Evolutionary conservation across 495 filamentous ascomycete species (phyloP), one percentile per base, ranked within the genome.

Genomic region (Chaetomium fimeti): DNA sequence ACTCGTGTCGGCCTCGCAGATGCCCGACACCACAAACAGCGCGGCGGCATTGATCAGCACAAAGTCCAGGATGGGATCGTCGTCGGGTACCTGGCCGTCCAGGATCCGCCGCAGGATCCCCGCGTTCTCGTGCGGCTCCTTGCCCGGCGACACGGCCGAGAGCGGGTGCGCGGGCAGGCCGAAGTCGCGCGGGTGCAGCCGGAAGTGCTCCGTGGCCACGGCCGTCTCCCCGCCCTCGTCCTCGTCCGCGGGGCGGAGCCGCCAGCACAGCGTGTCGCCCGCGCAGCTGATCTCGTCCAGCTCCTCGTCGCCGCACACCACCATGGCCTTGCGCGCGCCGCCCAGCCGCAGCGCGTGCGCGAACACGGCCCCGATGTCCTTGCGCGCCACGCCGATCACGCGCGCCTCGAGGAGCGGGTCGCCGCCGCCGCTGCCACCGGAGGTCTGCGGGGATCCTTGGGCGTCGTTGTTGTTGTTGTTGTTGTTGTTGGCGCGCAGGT

Each of bases 261-360:
- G 84, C 93, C 94, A 97, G 83, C 93, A 97, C 67, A 90, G 85
- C 18, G 92, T 96, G 40, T 77, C 75, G 0, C 92, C 92, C 3
- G 93, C 94, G 68, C 91, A 95, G 66, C 88, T 91, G 61, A 99
- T 87, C 77, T 99, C 94, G 74, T 99, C 94, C 56, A 99, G 85
- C 58, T 97, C 90, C 76, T 98, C 94, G 64, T 88, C 88, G 36
- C 95, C 94, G 73, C 93, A 98, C 8, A 98, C 90, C 6, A 99
- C 88, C 75, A 99, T 81, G 3, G 89, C 92, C 72, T 96, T 96
- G 66, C 80, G 83, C 5, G 86, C 84, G 38, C 92, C 92, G n/a
- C 83, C 83, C 61, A 96, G 79, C 15, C 81, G 78, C 52, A 99
- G 79, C 11, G 94, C 92, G 62, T 94, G 89, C 2, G 88, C 92